A percentile compares a stretch with the other conserved stretches of the same genome.
Evolutionary conservation across 352 stramenopile genomes (phyloP).

Genomic region (Pythium pyrilobum): DNA sequence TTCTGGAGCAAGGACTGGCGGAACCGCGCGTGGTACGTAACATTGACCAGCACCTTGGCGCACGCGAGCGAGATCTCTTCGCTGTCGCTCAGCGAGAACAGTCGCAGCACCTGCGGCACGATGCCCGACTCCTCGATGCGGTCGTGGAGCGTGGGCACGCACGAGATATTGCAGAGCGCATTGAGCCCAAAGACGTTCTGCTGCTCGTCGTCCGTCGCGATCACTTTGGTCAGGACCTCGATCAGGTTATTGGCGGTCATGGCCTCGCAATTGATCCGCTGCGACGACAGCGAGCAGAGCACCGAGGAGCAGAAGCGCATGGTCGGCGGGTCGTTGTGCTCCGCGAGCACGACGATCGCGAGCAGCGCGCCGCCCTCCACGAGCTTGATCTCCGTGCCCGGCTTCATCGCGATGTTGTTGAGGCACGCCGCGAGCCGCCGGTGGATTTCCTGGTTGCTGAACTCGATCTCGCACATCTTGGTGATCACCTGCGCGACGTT

Average conservation of each 20-base stretch:
- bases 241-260: conserved; percentile 63
- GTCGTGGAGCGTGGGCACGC: conserved; percentile 52
- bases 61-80: conserved; percentile 55
- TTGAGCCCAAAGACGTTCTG: conserved; percentile 72
- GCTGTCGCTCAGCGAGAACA: conserved; percentile 39
- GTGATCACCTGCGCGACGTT: conserved; percentile 81
- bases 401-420: conserved; percentile 66
- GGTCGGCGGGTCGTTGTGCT: conserved; percentile 66
- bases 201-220: conserved; percentile 40
- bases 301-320: conserved; percentile 67
- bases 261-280: conserved; percentile 67
- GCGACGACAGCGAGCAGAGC: conserved; percentile 63
- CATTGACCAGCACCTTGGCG: conserved; percentile 63
- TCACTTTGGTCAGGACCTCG: conserved; percentile 60
- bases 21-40: conserved; percentile 55
- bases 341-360: conserved; percentile 59
- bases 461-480: conserved; percentile 83
- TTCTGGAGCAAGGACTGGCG: conserved; percentile 57
- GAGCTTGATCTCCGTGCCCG: conserved; percentile 45
- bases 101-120: conserved; percentile 40
- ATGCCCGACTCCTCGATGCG: conserved; percentile 57
- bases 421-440: conserved; percentile 64
- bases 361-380: conserved; percentile 64
- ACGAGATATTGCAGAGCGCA: conserved; percentile 76
- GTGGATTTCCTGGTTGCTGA: conserved; percentile 77